Percentiles rank a stretch among this genome's conserved stretches.
These are phyloP conservation scores for Whalleya microplaca DNA, from an alignment of 2,329 filamentous ascomycete genomes.

Conservation along the genomic window DNA sequence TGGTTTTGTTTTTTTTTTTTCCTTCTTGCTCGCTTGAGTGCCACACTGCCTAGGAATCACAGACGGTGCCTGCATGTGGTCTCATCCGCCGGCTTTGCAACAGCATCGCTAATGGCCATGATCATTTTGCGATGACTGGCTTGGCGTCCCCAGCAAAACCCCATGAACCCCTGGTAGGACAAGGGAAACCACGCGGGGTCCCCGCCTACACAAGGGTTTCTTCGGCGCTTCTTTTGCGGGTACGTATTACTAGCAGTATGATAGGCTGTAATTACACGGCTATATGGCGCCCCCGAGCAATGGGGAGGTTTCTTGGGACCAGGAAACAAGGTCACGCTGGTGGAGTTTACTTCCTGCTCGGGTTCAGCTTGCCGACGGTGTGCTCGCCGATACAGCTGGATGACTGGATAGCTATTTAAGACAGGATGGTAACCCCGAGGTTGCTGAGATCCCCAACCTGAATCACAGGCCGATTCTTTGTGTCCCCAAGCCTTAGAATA, in stretches of 20 bases:
- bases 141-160: background rate
- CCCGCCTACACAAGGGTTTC: constrained; percentile 5
- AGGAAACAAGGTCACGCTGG: constrained; percentile 8
- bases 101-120: background rate
- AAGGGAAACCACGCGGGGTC: constrained; percentile 13
- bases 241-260: too few relatives aligned
- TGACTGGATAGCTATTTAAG: background rate
- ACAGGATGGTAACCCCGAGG: background rate
- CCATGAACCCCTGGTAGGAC: background rate
- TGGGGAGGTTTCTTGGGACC: constrained; percentile 2
- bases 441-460: background rate
- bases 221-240: background rate
- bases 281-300: background rate
- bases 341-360: background rate
- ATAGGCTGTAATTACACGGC: background rate
- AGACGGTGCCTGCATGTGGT: too few relatives aligned
- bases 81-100: background rate
- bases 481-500: background rate
- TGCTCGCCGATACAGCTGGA: background rate
- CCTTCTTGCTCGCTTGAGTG: too few relatives aligned
- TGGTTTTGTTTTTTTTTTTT: too few relatives aligned
- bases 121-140: too few relatives aligned
- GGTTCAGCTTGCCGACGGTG: background rate
- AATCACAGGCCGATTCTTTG: background rate
- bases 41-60: too few relatives aligned